Conservation (phyloP, 306 rosid genomes). For the Quercus berberidifolia region DNA sequence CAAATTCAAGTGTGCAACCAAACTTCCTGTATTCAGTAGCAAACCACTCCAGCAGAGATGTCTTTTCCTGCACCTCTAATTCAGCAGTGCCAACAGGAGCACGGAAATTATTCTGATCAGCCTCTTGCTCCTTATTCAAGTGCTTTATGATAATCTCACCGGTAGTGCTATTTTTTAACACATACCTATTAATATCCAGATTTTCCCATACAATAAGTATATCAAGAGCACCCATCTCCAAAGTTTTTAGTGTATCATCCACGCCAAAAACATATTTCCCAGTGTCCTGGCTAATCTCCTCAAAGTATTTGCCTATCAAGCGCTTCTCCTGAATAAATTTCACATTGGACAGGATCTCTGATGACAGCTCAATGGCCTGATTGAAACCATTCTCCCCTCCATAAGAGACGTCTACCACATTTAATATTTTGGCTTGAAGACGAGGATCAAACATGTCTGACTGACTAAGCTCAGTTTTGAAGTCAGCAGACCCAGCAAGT, state of each 20-base stretch:
- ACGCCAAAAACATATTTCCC: slow-evolving; percentile 88
- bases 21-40: slow-evolving; percentile 74
- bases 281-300: slow-evolving; percentile 90
- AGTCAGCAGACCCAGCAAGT: slow-evolving; percentile 91
- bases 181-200: slow-evolving; percentile 71
- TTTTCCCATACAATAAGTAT: slow-evolving; percentile 83
- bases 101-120: slow-evolving; percentile 58
- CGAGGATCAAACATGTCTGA: slow-evolving; percentile 95
- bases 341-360: slow-evolving; percentile 73
- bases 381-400: slow-evolving; percentile 91
- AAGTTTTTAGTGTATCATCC: slow-evolving; percentile 80
- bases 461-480: slow-evolving; percentile 90
- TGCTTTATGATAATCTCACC: slow-evolving; percentile 66
- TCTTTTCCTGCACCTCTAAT: slow-evolving; percentile 80
- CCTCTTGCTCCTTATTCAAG: slow-evolving; percentile 69
- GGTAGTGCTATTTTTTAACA: slow-evolving; percentile 45
- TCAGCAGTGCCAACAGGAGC: slow-evolving; percentile 27
- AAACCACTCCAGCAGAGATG: slow-evolving; percentile 83
- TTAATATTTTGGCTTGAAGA: slow-evolving; percentile 73
- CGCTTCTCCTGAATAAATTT: slow-evolving; percentile 87
- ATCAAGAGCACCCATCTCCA: slow-evolving; percentile 93
- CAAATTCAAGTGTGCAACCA: slow-evolving; percentile 82
- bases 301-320: slow-evolving; percentile 79
- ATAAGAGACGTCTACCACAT: slow-evolving; percentile 85
- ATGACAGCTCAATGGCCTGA: slow-evolving; percentile 82